Conservation (phyloP, 352 stramenopile genomes). For the Phytophthora idaei region DNA sequence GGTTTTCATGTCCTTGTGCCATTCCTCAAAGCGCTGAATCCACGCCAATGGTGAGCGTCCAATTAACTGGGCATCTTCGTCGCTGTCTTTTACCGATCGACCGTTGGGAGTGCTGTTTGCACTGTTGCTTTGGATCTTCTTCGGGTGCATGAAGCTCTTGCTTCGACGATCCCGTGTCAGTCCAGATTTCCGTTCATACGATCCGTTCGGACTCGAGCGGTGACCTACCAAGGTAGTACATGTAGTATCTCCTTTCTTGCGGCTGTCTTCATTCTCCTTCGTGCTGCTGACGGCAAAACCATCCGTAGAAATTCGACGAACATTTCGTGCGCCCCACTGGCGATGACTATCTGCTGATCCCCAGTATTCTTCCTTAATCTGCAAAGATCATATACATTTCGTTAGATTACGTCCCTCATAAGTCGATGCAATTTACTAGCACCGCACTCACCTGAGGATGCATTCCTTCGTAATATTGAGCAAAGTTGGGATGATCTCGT, state of each 20-base stretch:
- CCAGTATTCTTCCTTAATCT: conserved; percentile 67
- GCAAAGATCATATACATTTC: not conserved
- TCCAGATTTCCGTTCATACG: conserved; percentile 25
- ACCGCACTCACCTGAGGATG: conserved; percentile 30
- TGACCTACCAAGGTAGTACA: conserved; percentile 7
- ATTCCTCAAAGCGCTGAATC: conserved; percentile 83
- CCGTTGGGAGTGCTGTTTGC: conserved; percentile 24
- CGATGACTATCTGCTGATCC: conserved; percentile 61
- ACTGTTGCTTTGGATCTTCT: conserved; percentile 32
- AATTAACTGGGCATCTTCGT: conserved; percentile 50
- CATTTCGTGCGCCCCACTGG: conserved; percentile 61
- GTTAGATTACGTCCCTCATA: not conserved
- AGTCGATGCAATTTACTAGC: conserved; percentile 5
- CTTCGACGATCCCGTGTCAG: conserved; percentile 56
- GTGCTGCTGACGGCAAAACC: conserved; percentile 20
- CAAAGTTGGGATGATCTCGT: conserved; percentile 61
- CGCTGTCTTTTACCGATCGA: conserved; percentile 22
- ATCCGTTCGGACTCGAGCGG: conserved; percentile 8
- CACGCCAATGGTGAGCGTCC: conserved; percentile 69
- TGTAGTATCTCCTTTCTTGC: conserved; percentile 48
- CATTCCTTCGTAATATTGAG: conserved; percentile 66
- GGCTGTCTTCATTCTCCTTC: conserved; percentile 47
- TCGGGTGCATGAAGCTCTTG: conserved; percentile 70
- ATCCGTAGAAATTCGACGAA: conserved; percentile 49
- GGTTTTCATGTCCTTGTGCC: conserved; percentile 79